phyloP scores from a whole-genome alignment of 345 rosid species.

The Rubroshorea leprosula region DNA sequence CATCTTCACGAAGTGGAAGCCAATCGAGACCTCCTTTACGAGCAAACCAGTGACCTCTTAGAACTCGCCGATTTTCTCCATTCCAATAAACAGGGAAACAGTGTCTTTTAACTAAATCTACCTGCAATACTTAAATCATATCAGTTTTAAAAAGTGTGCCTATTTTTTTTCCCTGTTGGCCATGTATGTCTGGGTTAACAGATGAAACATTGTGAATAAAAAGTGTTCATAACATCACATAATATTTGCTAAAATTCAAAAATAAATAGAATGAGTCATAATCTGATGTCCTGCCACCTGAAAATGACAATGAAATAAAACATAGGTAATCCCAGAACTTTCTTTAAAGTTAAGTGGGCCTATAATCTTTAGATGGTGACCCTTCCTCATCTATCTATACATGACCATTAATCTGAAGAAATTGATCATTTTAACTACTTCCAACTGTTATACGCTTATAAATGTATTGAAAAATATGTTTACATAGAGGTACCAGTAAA shows the following conservation, averaged over 20 bases:
- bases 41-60: slow-evolving; percentile 99
- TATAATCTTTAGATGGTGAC: too few relatives aligned
- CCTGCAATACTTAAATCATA: slow-evolving; percentile 40
- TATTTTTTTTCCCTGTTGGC: too few relatives aligned
- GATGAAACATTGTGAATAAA: neutral
- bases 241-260: too few relatives aligned
- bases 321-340: too few relatives aligned
- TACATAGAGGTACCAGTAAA: too few relatives aligned
- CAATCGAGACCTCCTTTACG: slow-evolving; percentile 90
- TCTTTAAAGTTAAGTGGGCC: too few relatives aligned
- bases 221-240: neutral
- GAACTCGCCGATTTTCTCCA: slow-evolving; percentile 93
- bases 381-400: too few relatives aligned
- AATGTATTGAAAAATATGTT: neutral
- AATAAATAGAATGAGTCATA: too few relatives aligned
- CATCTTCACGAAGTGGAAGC: slow-evolving; percentile 92
- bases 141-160: slow-evolving; percentile 10
- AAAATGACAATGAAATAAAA: too few relatives aligned
- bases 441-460: neutral
- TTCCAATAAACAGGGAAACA: slow-evolving; percentile 93
- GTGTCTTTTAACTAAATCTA: slow-evolving; percentile 75
- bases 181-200: neutral
- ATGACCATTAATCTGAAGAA: too few relatives aligned
- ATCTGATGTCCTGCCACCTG: too few relatives aligned
- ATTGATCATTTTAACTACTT: too few relatives aligned